phyloP scores from a whole-genome alignment of 2,329 filamentous ascomycete genomes.

The Emmonsiellopsis sp. region DNA sequence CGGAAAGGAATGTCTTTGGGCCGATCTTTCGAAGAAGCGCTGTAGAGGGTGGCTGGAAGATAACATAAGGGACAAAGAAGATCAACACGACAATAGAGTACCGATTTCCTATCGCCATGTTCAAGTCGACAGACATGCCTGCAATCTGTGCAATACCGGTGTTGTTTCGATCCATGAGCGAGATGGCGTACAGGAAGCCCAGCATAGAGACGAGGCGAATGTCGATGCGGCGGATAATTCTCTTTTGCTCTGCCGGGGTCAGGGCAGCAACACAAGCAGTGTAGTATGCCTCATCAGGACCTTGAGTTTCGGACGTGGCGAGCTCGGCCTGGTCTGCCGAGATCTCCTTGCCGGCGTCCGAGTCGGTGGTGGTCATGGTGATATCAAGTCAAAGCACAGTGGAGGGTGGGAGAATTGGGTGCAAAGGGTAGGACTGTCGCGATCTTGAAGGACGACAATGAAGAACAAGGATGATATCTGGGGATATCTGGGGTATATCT shows the following conservation, averaged over 20 bases:
- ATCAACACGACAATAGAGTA: constrained; percentile 56
- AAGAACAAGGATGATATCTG: too few relatives aligned
- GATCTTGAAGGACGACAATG: too few relatives aligned
- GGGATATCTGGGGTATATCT: too few relatives aligned
- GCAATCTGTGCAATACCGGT: constrained; percentile 64
- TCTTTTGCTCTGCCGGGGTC: constrained; percentile 45
- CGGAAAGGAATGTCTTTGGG: constrained; percentile 16
- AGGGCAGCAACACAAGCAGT: too few relatives aligned
- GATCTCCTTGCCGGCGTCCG: too few relatives aligned
- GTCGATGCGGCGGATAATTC: constrained; percentile 62
- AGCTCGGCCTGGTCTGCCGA: too few relatives aligned
- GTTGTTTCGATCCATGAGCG: constrained; percentile 71
- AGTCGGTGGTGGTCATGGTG: too few relatives aligned
- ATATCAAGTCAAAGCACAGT: too few relatives aligned
- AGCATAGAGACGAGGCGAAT: constrained; percentile 51
- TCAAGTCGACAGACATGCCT: constrained; percentile 27
- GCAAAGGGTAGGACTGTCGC: too few relatives aligned
- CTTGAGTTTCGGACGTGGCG: too few relatives aligned
- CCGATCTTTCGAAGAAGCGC: constrained; percentile 58
- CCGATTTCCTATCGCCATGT: constrained; percentile 18
- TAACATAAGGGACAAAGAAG: constrained; percentile 64
- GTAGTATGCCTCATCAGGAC: too few relatives aligned
- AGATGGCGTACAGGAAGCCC: constrained; percentile 62
- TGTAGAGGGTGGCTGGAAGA: constrained; percentile 63
- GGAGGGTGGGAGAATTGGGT: too few relatives aligned